Evolutionary conservation across 139 green algal species (phyloP).

Genomic region (Bryopsis sp.): DNA sequence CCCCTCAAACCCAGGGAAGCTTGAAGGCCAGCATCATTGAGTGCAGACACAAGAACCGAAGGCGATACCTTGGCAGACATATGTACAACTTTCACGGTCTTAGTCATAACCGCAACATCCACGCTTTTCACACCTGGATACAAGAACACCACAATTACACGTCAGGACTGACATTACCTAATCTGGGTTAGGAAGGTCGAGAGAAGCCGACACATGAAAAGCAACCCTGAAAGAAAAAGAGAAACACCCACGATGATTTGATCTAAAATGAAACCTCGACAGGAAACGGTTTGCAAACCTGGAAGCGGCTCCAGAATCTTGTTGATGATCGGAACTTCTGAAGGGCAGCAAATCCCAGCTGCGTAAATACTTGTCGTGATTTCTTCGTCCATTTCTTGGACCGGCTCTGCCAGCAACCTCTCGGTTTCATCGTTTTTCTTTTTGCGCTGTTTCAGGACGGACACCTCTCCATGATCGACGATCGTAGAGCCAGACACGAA

Average conservation of each 20-base stretch:
- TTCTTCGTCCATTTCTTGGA: too few relatives aligned
- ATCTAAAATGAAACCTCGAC: too few relatives aligned
- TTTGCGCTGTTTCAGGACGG: not conserved
- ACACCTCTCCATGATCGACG: slow-evolving; percentile 1
- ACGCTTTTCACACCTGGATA: slow-evolving; percentile 27
- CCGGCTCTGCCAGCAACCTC: too few relatives aligned
- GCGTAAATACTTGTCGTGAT: not conserved
- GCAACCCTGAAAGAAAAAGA: too few relatives aligned
- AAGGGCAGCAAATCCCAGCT: not conserved
- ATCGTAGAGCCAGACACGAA: not conserved
- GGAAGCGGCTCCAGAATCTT: not conserved
- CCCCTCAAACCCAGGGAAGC: slow-evolving; percentile 30
- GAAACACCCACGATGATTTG: too few relatives aligned
- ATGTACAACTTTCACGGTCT: slow-evolving; percentile 53
- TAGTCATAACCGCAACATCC: slow-evolving; percentile 46
- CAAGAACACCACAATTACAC: slow-evolving; percentile 11
- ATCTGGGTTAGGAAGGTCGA: not conserved
- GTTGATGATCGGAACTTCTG: not conserved
- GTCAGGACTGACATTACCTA: too few relatives aligned
- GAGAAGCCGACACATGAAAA: too few relatives aligned
- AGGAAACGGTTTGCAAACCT: too few relatives aligned
- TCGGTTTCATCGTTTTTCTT: too few relatives aligned
- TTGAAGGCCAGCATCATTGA: slow-evolving; percentile 53
- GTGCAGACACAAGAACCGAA: slow-evolving; percentile 41
- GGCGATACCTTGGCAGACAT: slow-evolving; percentile 23